Conservation (phyloP, 768 basidiomycete species). For the Amanita rubescens region DNA sequence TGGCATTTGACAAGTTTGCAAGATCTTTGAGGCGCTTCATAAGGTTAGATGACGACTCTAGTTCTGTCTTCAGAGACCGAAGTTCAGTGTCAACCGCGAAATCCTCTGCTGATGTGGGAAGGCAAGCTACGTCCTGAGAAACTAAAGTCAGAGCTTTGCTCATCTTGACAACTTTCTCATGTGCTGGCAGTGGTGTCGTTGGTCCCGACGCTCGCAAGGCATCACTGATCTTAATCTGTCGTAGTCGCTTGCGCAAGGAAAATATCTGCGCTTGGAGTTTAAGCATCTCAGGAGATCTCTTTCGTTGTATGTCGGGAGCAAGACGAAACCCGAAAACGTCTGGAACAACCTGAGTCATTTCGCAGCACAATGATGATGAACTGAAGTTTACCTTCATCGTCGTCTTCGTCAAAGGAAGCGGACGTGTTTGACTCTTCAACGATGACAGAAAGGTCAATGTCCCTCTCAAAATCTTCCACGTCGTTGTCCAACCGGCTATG, state of each 20-base stretch:
- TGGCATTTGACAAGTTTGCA: constrained; percentile 40
- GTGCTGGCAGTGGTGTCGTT: constrained; percentile 43
- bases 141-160: constrained; percentile 40
- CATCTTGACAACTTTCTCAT: constrained; percentile 40
- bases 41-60: constrained; percentile 42
- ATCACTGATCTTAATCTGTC: constrained; percentile 53
- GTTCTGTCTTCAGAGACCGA: constrained; percentile 50
- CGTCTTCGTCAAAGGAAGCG: background rate
- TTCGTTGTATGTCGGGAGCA: constrained; percentile 23
- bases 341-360: constrained; percentile 15
- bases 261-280: constrained; percentile 45
- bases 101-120: constrained; percentile 39
- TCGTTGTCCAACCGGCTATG: background rate
- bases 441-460: constrained; percentile 4
- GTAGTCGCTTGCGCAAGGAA: constrained; percentile 50
- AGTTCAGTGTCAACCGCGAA: constrained; percentile 47
- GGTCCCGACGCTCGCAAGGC: constrained; percentile 36
- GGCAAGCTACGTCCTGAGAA: constrained; percentile 31
- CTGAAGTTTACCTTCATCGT: constrained; percentile 11
- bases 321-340: constrained; percentile 52
- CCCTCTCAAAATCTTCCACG: background rate
- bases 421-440: constrained; percentile 7
- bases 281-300: constrained; percentile 31
- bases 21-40: constrained; percentile 47
- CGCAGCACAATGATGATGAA: background rate